Base-by-base conservation (phyloP, 768 basidiomycete species). In the Phanerochaete sordida region DNA sequence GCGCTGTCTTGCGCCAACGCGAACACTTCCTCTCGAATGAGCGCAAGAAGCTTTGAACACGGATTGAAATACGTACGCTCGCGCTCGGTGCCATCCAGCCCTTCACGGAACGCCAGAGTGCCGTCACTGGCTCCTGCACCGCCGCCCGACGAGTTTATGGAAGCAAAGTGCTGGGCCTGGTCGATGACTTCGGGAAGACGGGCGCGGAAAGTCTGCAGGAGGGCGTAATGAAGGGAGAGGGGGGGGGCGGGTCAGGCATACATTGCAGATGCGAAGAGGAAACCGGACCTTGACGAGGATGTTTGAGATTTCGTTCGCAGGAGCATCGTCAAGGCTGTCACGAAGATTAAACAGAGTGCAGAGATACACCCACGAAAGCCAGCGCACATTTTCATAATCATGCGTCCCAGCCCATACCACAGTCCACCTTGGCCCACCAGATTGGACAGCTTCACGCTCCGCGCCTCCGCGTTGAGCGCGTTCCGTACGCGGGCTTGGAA, bases 371-470 rank as follows among this genome's bases (percentile, higher is more conserved):
- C 66, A 68, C 81, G n/a, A n/a, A n/a, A n/a, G n/a, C n/a, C n/a
- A n/a, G n/a, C n/a, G 66, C 68, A 93, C 93, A 96, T 84, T 56
- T 88, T 87, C 77, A 88, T 89, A 61, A 96, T 85, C 63, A 86
- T 84, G 70, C 87, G 87, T 15, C 95, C 95, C 71, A 95, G 95
- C 3, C 88, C 89, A 71, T 97, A 98, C 95, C 95, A 98, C 66
- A 86, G 74, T 2, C 93, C 91, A 2, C 91, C 91, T 12, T 88
- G 86, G 8, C 95, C 95, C 9, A 96, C 93, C 8, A 95, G 84
- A 46, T 81, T 82, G 11, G 91, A 84, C 6, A 98, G 79, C 61
- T 84, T 87, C 56, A 98, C 95, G 64, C 90, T 92, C 23, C 84
- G 83, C 11, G 95, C 81, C 57, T 96, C 94, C 21, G 95, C 95